phyloP scores from a whole-genome alignment of 176 grass and related monocot genomes.

The Typha latifolia region DNA sequence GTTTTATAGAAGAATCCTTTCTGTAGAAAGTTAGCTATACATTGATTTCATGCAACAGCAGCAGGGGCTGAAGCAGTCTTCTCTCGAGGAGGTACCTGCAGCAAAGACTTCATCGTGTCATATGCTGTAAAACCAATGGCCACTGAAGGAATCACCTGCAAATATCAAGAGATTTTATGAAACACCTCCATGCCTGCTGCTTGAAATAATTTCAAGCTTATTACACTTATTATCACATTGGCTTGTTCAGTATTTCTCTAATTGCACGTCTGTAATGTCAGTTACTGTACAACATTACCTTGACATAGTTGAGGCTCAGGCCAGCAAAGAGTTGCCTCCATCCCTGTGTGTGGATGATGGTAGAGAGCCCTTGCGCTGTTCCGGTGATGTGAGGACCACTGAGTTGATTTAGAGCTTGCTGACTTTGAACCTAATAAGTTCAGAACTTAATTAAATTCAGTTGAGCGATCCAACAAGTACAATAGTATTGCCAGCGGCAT shows the following conservation, averaged over 20 bases:
- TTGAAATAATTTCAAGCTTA: background rate
- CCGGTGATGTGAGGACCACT: conserved; percentile 48
- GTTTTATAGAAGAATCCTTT: no score
- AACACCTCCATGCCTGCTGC: background rate
- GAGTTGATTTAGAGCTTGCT: conserved; percentile 32
- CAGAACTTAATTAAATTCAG: background rate
- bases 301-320: conserved; percentile 94
- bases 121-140: conserved; percentile 95
- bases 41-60: background rate
- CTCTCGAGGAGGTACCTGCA: conserved; percentile 60
- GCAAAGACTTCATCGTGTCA: conserved; percentile 81
- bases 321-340: conserved; percentile 94
- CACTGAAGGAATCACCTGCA: conserved; percentile 89
- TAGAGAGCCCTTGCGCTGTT: conserved; percentile 56
- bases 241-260: no score
- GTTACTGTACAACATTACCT: conserved; percentile 37
- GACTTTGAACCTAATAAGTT: conserved; percentile 51
- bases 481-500: background rate
- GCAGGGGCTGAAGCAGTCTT: conserved; percentile 28
- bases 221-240: background rate
- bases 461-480: no score
- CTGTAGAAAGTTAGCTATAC: no score
- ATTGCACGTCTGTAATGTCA: background rate
- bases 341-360: conserved; percentile 54
- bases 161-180: conserved; percentile 7